Evolutionary conservation across 2,329 filamentous ascomycete genomes (phyloP).

Genomic region (Cyphellophora europaea): DNA sequence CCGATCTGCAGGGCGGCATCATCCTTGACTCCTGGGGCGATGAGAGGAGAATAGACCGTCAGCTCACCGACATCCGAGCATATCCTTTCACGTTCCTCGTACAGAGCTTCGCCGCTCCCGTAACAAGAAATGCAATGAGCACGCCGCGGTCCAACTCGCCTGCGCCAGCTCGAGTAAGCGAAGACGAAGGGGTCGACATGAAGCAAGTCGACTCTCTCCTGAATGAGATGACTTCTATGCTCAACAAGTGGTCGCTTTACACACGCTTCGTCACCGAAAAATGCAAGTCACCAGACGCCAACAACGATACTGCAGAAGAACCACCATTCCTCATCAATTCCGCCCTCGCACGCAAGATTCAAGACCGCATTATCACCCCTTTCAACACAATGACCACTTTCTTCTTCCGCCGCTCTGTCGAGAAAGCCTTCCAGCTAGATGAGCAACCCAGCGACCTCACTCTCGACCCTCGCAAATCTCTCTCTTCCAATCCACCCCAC

Average conservation of each 20-base stretch:
- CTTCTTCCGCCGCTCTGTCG: constrained; percentile 91
- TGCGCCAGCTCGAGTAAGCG: constrained; percentile 58
- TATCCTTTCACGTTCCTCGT: constrained; percentile 97
- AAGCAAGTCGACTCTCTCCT: constrained; percentile 85
- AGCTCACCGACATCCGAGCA: constrained; percentile 89
- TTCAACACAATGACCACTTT: constrained; percentile 93
- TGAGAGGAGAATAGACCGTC: constrained; percentile 73
- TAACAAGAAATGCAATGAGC: constrained; percentile 53
- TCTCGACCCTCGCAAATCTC: constrained; percentile 60
- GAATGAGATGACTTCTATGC: constrained; percentile 83
- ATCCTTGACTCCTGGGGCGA: constrained; percentile 94
- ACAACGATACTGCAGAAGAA: constrained; percentile 48
- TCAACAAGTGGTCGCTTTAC: constrained; percentile 88
- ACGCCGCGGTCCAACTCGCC: constrained; percentile 69
- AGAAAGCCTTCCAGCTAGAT: constrained; percentile 95
- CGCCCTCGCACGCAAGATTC: constrained; percentile 69
- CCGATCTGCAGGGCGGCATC: constrained; percentile 91
- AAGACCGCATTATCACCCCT: constrained; percentile 61
- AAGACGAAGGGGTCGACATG: constrained; percentile 93
- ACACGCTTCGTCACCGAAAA: constrained; percentile 80
- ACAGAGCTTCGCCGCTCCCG: constrained; percentile 75
- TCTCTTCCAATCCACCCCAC: constrained; percentile 73
- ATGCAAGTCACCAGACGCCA: constrained; percentile 49
- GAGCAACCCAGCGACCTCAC: constrained; percentile 74
- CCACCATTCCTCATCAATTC: constrained; percentile 71